Evolutionary conservation across 176 grass and related monocot species (phyloP).

Genomic region (Ampelocalamus luodianensis): DNA sequence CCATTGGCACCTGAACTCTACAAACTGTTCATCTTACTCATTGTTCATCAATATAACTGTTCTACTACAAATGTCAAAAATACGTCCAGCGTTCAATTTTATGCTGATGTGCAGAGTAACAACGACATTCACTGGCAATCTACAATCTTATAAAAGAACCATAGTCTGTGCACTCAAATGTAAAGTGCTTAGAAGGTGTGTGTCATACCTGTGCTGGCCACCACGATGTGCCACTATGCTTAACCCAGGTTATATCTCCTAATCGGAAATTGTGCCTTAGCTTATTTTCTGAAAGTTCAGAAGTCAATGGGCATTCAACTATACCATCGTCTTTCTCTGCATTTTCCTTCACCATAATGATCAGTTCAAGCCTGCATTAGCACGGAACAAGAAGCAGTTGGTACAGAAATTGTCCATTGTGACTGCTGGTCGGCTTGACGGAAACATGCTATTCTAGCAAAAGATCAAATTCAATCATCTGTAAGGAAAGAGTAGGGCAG

Average conservation of each 20-base stretch:
- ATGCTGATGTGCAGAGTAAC: slow-evolving; percentile 13
- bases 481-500: neutral
- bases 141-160: neutral
- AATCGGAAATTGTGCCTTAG: slow-evolving; percentile 55
- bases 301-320: slow-evolving; percentile 4
- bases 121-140: neutral
- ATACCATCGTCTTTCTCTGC: slow-evolving; percentile 19
- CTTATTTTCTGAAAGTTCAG: slow-evolving; percentile 27
- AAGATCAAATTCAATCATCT: slow-evolving; percentile 17
- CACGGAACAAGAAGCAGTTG: slow-evolving; percentile 1
- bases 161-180: neutral
- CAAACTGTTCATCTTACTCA: slow-evolving; percentile 7
- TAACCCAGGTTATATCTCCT: slow-evolving; percentile 86
- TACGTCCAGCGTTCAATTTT: neutral
- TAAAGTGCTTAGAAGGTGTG: slow-evolving; percentile 19
- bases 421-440: neutral
- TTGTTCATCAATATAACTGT: slow-evolving; percentile 16
- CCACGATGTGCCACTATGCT: slow-evolving; percentile 61
- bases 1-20: neutral
- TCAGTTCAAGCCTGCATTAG: slow-evolving; percentile 33
- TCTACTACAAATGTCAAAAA: slow-evolving; percentile 14
- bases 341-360: slow-evolving; percentile 42
- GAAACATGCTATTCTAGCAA: slow-evolving; percentile 2
- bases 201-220: slow-evolving; percentile 89
- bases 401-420: neutral